A percentile compares a stretch with the other conserved stretches of the same genome.
These are phyloP conservation scores for Calcarisporium arbuscula DNA, from an alignment of 2,329 filamentous ascomycete species.

Conservation along the genomic window DNA sequence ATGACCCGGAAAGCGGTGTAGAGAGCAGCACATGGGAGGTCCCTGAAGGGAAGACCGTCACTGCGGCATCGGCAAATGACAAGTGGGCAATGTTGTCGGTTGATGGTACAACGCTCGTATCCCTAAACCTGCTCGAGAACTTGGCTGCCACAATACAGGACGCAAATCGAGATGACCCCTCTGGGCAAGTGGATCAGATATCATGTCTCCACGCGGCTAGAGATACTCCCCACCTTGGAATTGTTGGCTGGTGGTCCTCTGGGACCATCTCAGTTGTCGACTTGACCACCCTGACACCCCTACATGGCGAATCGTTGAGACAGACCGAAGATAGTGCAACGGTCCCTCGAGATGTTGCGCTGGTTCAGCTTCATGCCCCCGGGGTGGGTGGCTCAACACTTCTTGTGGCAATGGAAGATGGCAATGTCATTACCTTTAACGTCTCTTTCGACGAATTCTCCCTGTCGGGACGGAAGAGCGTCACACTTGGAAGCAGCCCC, in stretches of 20 bases:
- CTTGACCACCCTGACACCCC: slow-evolving; percentile 56
- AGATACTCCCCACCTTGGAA: slow-evolving; percentile 57
- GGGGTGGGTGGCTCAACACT: slow-evolving; percentile 59
- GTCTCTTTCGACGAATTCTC: slow-evolving; percentile 56
- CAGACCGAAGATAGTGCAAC: slow-evolving; percentile 61
- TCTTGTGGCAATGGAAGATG: slow-evolving; percentile 87
- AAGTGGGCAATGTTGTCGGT: slow-evolving; percentile 66
- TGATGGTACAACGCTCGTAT: slow-evolving; percentile 65
- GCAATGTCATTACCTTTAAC: slow-evolving; percentile 78
- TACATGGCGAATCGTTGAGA: slow-evolving; percentile 58
- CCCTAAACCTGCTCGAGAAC: slow-evolving; percentile 56
- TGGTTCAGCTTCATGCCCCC: slow-evolving; percentile 70
- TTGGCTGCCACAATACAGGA: slow-evolving; percentile 54
- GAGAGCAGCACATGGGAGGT: slow-evolving; percentile 53
- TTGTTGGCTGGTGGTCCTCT: slow-evolving; percentile 84
- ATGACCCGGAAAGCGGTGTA: slow-evolving; percentile 52
- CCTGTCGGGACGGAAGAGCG: slow-evolving; percentile 69
- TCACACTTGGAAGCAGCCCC: slow-evolving; percentile 79
- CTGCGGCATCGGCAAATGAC: slow-evolving; percentile 69
- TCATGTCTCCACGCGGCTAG: slow-evolving; percentile 75
- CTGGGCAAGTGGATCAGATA: slow-evolving; percentile 56
- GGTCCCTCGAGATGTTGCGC: slow-evolving; percentile 73
- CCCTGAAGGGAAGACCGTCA: slow-evolving; percentile 53
- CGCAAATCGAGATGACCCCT: slow-evolving; percentile 44
- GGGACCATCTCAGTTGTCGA: slow-evolving; percentile 71